Percentiles rank a stretch among this genome's conserved stretches.
Conservation (phyloP, 805 yeast species). For the Allodekkera sacchari region DNA sequence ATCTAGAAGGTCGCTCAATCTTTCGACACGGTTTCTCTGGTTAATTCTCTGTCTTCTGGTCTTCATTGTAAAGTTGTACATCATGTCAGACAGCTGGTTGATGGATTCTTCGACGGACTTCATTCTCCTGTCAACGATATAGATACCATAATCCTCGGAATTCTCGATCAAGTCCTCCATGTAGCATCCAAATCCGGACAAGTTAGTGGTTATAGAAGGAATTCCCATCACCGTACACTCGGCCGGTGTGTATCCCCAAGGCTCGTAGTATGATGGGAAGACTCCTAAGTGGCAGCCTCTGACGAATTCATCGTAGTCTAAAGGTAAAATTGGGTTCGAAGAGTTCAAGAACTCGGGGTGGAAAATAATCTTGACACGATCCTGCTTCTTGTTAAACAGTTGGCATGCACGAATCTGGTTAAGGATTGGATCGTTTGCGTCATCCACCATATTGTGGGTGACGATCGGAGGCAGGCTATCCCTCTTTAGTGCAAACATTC, state of each 20-base stretch:
- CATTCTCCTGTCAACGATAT: slow-evolving; percentile 90
- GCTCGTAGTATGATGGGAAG: slow-evolving; percentile 97
- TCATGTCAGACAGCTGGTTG: slow-evolving; percentile 78
- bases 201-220: slow-evolving; percentile 91
- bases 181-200: slow-evolving; percentile 96
- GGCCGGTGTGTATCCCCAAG: slow-evolving; percentile 99
- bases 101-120: slow-evolving; percentile 90
- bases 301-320: slow-evolving; percentile 96
- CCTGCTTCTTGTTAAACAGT: slow-evolving; percentile 81
- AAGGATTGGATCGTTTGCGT: slow-evolving; percentile 81
- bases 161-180: slow-evolving; percentile 97
- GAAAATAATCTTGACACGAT: slow-evolving; percentile 90
- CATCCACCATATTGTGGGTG: slow-evolving; percentile 95
- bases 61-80: slow-evolving; percentile 83
- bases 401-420: slow-evolving; percentile 88
- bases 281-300: slow-evolving; percentile 98
- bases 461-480: slow-evolving; percentile 90
- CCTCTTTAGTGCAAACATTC: slow-evolving; percentile 88
- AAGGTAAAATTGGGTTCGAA: slow-evolving; percentile 84
- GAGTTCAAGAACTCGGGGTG: slow-evolving; percentile 96
- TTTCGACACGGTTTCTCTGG: slow-evolving; percentile 94
- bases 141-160: slow-evolving; percentile 92
- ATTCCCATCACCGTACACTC: slow-evolving; percentile 99
- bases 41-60: slow-evolving; percentile 95
- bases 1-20: slow-evolving; percentile 85